Evolutionary conservation across 306 rosid species (phyloP), one percentile per base, ranked within the genome.

Genomic region (Prinsepia uniflora): DNA sequence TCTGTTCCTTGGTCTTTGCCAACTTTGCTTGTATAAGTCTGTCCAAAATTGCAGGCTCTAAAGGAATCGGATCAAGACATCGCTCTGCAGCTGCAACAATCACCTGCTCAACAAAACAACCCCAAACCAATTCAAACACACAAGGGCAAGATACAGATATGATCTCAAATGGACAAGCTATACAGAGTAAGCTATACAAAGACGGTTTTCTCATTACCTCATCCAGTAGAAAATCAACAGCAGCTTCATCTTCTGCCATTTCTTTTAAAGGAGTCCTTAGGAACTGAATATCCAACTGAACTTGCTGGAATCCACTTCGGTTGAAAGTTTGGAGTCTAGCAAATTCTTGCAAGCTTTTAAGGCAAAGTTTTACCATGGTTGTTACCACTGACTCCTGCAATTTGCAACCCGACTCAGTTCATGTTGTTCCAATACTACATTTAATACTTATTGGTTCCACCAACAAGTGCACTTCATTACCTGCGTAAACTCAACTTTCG

Each of bases 231-330:
- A 94, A 90, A 84, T 90, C 98, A 14, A 87, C 73, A 8, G 86
- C 92, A 39, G 95, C 97, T 87, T 90, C 96, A 85, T 90, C 97
- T 81, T 87, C 96, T 62, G 89, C 92, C 24, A 72, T 76, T 76
- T 90, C 98, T 85, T 87, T 89, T 65, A 83, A 58, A 52, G 95
- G 91, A 76, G 84, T 83, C 80, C 96, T 87, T 42, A 94, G 69
- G 79, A 84, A 94, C 72, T 89, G 97, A 79, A 87, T 83, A 84
- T 94, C 98, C 79, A 94, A 78, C 72, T 94, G 98, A 86, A 94
- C 81, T 86, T 90, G 98, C 80, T 90, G 96, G 86, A 94, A 94
- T 78, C 98, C 98, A 66, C 97, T 94, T 65, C 97, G 85, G 76
- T 89, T 94, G 76, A 86, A 90, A 20, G 97, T 89, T 62, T 90